Conservation (phyloP, 805 yeast genomes). For the Saturnispora besseyi region DNA sequence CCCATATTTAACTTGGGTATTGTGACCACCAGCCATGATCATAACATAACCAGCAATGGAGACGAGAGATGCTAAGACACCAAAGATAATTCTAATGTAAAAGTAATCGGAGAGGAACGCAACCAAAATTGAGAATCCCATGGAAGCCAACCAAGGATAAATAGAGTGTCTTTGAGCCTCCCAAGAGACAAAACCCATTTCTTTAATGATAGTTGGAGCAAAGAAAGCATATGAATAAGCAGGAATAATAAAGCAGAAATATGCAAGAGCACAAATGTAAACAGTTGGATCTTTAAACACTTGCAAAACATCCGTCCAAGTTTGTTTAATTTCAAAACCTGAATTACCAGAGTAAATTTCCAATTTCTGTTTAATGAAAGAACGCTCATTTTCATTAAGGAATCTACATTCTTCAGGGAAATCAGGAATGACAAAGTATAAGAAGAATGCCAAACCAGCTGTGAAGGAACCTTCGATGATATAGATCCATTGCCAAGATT, state of each 20-base stretch:
- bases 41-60: constrained; percentile 49
- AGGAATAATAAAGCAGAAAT: constrained; percentile 62
- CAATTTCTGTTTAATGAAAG: constrained; percentile 49
- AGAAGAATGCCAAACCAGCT: constrained; percentile 26
- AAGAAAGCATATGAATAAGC: constrained; percentile 70
- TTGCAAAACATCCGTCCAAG: constrained; percentile 34
- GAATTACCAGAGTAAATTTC: constrained; percentile 44
- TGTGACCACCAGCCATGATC: constrained; percentile 35
- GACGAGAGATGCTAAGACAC: constrained; percentile 25
- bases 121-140: constrained; percentile 52
- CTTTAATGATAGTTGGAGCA: constrained; percentile 55
- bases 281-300: constrained; percentile 54
- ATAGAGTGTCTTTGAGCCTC: constrained; percentile 74
- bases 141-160: constrained; percentile 77
- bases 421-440: constrained; percentile 48
- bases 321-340: constrained; percentile 40
- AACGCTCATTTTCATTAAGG: constrained; percentile 42
- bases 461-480: constrained; percentile 32
- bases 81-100: constrained; percentile 38
- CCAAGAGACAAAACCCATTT: constrained; percentile 58
- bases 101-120: constrained; percentile 55
- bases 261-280: constrained; percentile 49
- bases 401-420: constrained; percentile 64
- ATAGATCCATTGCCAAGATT: constrained; percentile 42
- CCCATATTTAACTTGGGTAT: constrained; percentile 40